Percentiles rank a stretch among this genome's conserved stretches.
Conservation (phyloP, 140 eudicot genomes). For the Oenanthe javanica region DNA sequence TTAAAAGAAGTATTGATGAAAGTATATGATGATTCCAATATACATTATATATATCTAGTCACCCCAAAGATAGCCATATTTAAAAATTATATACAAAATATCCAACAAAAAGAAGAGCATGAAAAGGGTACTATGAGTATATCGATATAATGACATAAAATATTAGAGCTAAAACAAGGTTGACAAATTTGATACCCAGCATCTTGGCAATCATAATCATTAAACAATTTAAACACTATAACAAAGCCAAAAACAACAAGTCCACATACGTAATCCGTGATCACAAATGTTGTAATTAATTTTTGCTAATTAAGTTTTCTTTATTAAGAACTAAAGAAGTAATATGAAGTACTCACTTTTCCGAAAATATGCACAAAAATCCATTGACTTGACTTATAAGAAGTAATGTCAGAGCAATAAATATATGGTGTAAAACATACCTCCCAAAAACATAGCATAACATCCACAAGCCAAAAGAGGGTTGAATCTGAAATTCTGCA, state of each 20-base stretch:
- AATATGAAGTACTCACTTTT: background rate
- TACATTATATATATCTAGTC: too few species aligned
- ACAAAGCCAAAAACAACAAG: too few species aligned
- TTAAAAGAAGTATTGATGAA: background rate
- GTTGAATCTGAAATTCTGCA: constrained; percentile 53
- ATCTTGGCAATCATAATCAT: too few species aligned
- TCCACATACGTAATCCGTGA: too few species aligned
- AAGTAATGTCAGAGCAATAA: background rate
- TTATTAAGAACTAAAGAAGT: background rate
- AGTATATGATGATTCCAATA: background rate
- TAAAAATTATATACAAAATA: too few species aligned
- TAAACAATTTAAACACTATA: too few species aligned
- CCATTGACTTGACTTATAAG: background rate
- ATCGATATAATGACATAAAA: too few species aligned
- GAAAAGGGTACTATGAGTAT: background rate
- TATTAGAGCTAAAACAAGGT: too few species aligned
- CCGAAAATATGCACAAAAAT: background rate
- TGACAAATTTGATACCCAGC: too few species aligned
- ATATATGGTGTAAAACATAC: constrained; percentile 24
- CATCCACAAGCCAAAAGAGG: constrained; percentile 45
- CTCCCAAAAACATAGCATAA: constrained; percentile 76
- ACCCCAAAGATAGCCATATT: too few species aligned
- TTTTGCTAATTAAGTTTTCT: too few species aligned
- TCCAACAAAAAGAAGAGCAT: background rate
- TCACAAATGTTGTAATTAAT: background rate